Evolutionary conservation across 305 asterid species (phyloP).

Genomic region (Rubia occidens): DNA sequence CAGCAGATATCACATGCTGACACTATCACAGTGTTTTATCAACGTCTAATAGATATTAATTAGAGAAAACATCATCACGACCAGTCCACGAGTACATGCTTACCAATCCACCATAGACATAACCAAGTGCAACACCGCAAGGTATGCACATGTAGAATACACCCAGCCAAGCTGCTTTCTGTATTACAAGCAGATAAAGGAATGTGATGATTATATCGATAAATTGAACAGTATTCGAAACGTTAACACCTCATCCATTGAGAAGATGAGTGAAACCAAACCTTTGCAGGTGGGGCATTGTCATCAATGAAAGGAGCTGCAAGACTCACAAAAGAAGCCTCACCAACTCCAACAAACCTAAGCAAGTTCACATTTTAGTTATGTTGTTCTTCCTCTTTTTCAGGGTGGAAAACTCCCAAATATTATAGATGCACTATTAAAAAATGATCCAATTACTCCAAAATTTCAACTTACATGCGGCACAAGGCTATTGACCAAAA

Average conservation of each 20-base stretch:
- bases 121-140: constrained; percentile 79
- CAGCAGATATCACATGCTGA: neutral
- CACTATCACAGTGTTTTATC: neutral
- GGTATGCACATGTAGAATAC: constrained; percentile 96
- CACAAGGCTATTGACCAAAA: constrained; percentile 77
- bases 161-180: constrained; percentile 90
- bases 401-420: constrained; percentile 8
- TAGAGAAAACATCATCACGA: constrained; percentile 12
- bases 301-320: constrained; percentile 98
- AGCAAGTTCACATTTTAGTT: constrained; percentile 14
- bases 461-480: constrained; percentile 68
- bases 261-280: constrained; percentile 20
- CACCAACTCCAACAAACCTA: constrained; percentile 99
- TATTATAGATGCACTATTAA: neutral
- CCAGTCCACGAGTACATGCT: constrained; percentile 12
- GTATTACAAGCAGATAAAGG: constrained; percentile 17
- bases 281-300: constrained; percentile 89
- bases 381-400: neutral
- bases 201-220: constrained; percentile 9
- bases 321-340: constrained; percentile 96
- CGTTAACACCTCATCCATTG: constrained; percentile 1
- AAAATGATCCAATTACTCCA: constrained; percentile 4
- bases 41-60: neutral
- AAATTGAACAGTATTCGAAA: neutral
- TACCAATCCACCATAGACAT: constrained; percentile 95